Conservation (phyloP, 345 rosid species). For the Hibiscus trionum region DNA sequence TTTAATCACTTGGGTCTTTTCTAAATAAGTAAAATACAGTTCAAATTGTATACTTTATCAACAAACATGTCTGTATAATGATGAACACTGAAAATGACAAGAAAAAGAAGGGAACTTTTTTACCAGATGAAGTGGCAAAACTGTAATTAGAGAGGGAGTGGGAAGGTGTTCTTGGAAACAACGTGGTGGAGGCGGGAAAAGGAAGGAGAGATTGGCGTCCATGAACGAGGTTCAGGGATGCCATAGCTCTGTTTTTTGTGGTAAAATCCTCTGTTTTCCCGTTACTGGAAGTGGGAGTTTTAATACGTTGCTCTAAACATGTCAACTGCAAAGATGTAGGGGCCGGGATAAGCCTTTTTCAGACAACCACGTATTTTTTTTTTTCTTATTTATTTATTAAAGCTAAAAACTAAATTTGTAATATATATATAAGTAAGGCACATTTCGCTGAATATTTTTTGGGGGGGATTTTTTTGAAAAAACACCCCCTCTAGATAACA, state of each 20-base stretch:
- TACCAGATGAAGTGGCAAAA: constrained; percentile 26
- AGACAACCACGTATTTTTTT: constrained; percentile 11
- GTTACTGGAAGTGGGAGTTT: neutral
- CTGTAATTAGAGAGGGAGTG: neutral
- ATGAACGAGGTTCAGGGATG: constrained; percentile 31
- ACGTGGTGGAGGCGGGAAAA: constrained; percentile 16
- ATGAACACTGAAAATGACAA: neutral
- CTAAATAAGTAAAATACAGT: neutral
- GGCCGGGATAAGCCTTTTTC: constrained; percentile 6
- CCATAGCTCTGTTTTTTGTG: constrained; percentile 26
- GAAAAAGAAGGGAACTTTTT: neutral
- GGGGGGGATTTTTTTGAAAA: too few species aligned
- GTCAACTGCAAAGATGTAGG: neutral
- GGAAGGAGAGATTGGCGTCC: constrained; percentile 28
- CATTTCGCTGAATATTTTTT: too few species aligned
- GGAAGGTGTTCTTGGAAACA: constrained; percentile 20
- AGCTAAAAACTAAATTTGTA: too few species aligned
- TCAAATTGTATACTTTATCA: neutral
- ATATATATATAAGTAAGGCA: too few species aligned
- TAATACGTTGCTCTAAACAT: constrained; percentile 5
- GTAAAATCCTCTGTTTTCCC: neutral
- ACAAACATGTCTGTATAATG: neutral
- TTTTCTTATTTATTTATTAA: too few species aligned
- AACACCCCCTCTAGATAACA: too few species aligned
- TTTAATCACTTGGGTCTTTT: neutral